These are phyloP conservation scores for Solanum verrucosum DNA, from an alignment of 257 asterid genomes.

Conservation along the genomic window DNA sequence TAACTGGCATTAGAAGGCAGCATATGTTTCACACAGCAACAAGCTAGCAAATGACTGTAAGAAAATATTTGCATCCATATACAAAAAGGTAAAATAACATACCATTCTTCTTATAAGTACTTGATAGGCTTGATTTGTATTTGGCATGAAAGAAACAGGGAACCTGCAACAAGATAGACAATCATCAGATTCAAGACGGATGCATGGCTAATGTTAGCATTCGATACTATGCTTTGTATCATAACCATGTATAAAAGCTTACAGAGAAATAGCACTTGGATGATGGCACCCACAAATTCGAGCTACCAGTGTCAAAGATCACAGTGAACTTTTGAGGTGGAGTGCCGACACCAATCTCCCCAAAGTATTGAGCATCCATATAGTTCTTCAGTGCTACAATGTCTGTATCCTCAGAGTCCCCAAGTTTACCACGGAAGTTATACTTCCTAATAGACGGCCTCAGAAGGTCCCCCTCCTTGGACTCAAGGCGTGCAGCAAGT, in stretches of 20 bases:
- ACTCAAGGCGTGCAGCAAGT: constrained; percentile 64
- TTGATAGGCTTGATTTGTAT: constrained; percentile 67
- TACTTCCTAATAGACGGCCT: constrained; percentile 63
- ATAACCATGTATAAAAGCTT: constrained; percentile 16
- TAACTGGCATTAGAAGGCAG: neutral
- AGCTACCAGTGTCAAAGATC: constrained; percentile 93
- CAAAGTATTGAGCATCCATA: constrained; percentile 97
- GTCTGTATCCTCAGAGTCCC: constrained; percentile 54
- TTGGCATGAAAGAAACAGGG: constrained; percentile 86
- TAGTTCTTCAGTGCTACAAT: constrained; percentile 75
- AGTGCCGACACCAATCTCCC: constrained; percentile 84
- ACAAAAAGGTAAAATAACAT: constrained; percentile 3
- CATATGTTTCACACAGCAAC: neutral
- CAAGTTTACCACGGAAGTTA: constrained; percentile 34
- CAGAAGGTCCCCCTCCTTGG: constrained; percentile 49
- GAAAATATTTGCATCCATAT: neutral
- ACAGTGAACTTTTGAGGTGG: constrained; percentile 94
- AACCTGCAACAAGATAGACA: constrained; percentile 38
- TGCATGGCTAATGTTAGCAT: neutral
- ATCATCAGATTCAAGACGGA: neutral
- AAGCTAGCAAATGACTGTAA: neutral
- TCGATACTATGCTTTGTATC: neutral
- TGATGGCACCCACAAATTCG: constrained; percentile 98
- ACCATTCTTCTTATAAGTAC: constrained; percentile 77
- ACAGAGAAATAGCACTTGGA: constrained; percentile 88